Evolutionary conservation across 1,284 basidiomycete species (phyloP), one percentile per base, ranked within the genome.

Genomic region (Sanghuangporus baumii): DNA sequence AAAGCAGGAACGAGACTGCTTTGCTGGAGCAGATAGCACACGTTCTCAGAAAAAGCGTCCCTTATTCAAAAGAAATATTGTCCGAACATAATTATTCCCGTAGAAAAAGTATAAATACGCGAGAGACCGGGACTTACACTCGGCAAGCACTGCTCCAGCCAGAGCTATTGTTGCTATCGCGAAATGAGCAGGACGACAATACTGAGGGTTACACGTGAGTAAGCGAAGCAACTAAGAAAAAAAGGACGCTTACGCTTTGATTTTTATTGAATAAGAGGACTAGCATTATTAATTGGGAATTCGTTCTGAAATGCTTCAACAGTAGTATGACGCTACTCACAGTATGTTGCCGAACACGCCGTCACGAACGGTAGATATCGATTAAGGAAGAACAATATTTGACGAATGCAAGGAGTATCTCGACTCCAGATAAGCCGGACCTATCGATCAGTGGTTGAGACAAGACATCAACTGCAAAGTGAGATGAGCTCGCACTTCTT

Each of bases 321-420:
- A 2, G 23, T 16, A 58, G 3, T 6, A 48, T n/a, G 40, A 50
- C 50, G 20, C 7, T 36, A 48, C 57, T 26, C 40, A 61, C 60
- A 61, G 34, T 61, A 61, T 6, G 34, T 20, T 11, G 60, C 40
- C 5, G 43, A 46, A 12, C n/a, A 18, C 5, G 46, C 60, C 20
- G 60, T 61, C 8, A 46, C 8, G n/a, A 61, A 55, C 8, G 60
- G 60, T 12, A 46, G 41, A 41, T 61, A 61, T 34, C 60, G 60
- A 54, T 61, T 61, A 8, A 61, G 11, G 3, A 61, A 36, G 52
- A 55, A 61, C n/a, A 52, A 14, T 14, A 61, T 47, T 18, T 48
- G 60, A 2, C 60, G 60, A 11, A 3, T 34, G 26, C 14, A 20
- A 37, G 60, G 52, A 14, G 40, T 55, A 16, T 16, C 18, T n/a